Evolutionary conservation across 352 stramenopile species (phyloP).

Genomic region (Globisporangium okanoganense): DNA sequence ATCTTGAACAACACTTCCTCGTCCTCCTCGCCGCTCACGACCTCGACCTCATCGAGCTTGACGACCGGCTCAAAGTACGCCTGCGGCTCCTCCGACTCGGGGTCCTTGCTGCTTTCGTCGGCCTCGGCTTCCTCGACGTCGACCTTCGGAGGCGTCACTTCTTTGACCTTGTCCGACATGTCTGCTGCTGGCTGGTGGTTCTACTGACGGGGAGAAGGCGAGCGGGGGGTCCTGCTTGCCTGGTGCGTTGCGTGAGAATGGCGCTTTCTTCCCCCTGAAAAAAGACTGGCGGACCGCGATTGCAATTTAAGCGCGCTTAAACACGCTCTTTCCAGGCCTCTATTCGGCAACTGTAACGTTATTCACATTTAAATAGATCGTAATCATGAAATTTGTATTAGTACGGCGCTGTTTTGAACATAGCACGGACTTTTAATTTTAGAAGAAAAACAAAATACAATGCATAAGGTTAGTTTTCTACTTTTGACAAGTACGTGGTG

Average conservation of each 20-base stretch:
- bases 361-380: neutral
- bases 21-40: conserved; percentile 97
- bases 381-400: neutral
- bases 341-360: neutral
- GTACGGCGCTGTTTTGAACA: neutral
- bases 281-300: conserved; percentile 27
- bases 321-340: too few species aligned
- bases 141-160: conserved; percentile 60
- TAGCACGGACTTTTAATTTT: neutral
- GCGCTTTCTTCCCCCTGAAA: conserved; percentile 8
- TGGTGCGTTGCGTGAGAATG: conserved; percentile 8
- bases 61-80: conserved; percentile 88
- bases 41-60: conserved; percentile 92
- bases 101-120: conserved; percentile 50
- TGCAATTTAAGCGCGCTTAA: conserved; percentile 33
- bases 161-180: conserved; percentile 67
- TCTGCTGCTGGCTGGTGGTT: conserved; percentile 22
- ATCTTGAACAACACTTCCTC: conserved; percentile 94
- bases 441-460: neutral
- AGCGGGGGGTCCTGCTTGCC: neutral
- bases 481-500: neutral
- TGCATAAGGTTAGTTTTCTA: neutral
- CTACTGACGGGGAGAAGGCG: neutral
- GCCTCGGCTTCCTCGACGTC: conserved; percentile 45
- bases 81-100: conserved; percentile 79